Conservation (phyloP, 176 grass and related monocot species). For the Paspalum notatum region DNA sequence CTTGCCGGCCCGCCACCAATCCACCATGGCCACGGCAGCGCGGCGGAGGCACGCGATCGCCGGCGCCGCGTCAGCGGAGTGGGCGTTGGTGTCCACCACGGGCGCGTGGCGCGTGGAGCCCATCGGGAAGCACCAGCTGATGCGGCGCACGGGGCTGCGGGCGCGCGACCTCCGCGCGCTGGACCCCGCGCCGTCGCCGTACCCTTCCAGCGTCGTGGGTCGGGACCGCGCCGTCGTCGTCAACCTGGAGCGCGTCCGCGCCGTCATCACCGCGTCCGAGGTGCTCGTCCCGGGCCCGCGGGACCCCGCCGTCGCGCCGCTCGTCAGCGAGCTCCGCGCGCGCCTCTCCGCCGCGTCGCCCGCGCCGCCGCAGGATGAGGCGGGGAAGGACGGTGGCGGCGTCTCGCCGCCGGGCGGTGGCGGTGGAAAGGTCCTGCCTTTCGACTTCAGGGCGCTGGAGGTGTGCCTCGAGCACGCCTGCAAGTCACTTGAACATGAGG, state of each 20-base stretch:
- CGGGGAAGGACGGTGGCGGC: background rate
- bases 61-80: background rate
- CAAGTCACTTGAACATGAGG: slow-evolving; percentile 5
- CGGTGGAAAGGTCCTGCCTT: background rate
- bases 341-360: background rate
- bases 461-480: slow-evolving; percentile 11
- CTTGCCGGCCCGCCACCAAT: too few relatives aligned
- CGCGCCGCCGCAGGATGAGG: background rate
- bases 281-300: background rate
- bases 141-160: background rate
- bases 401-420: background rate
- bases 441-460: slow-evolving; percentile 6
- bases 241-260: slow-evolving; percentile 24
- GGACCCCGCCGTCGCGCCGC: background rate
- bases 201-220: background rate
- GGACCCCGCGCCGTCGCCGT: background rate
- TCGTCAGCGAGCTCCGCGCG: background rate
- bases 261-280: slow-evolving; percentile 25
- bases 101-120: background rate
- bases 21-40: background rate
- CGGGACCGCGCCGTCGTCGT: slow-evolving; percentile 13
- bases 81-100: background rate
- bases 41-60: background rate
- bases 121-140: slow-evolving; percentile 11
- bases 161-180: slow-evolving; percentile 11